Base-by-base conservation (phyloP, 2,329 filamentous ascomycete species). In the Penicillium olsonii region DNA sequence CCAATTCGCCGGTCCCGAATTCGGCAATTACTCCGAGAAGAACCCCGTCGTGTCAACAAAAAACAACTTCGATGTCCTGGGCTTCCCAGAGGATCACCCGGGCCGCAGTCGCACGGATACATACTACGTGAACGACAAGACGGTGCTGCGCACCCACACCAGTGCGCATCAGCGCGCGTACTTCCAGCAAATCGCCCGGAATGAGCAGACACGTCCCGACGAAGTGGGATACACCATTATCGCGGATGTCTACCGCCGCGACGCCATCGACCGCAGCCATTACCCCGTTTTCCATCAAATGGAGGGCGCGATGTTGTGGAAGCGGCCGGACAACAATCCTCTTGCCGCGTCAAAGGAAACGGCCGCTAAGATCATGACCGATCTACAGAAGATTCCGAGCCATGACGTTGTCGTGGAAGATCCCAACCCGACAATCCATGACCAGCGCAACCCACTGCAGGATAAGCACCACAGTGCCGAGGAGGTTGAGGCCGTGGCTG, bases 231-330 rank as follows among this genome's bases (percentile, higher is more conserved):
- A 91, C 68, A 87, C 95, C 27, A 88, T 99, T 67, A 88, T 87
- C 51, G 94, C 92, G 19, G 94, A 99, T 69, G 94, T 99, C 15
- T 99, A 97, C 71, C 84, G 94, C 37, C 83, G 94, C 57, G 94
- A 99, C 81, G 92, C 92, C 48, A 87, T 99, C 64, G 94, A 99
- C 72, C 84, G 89, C 48, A 94, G 87, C 61, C 94, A 99, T 73
- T 97, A 97, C 72, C 94, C 94, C 0, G 84, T 95, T 50, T 99
- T 99, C 72, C 94, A 99, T 73, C 94, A 99, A 75, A 97, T 97
- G 92, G 94, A 99, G 70, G 92, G 91, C 11, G 92, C 92, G 8
- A 81, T 87, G 60, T 87, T 91, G 45, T 99, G 94, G 92, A 87
- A 94, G 66, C 83, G 90, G 9, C 77, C 69, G 2, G 50, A 54